Base-by-base conservation (phyloP, 140 eudicot genomes). In the Stevia rebaudiana region DNA sequence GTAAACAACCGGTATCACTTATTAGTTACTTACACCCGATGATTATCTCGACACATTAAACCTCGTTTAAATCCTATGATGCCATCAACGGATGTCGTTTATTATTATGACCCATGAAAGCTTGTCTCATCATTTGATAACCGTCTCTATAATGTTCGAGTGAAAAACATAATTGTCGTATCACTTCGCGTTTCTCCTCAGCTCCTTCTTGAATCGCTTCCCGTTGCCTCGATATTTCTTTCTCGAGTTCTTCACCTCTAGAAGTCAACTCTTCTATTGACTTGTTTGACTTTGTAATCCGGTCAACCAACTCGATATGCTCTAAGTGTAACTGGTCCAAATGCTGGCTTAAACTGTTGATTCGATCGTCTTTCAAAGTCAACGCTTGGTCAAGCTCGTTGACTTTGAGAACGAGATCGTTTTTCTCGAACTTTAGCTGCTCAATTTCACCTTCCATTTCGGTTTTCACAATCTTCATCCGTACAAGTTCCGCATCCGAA, bases 131-230 rank as follows among this genome's bases (percentile, higher is more conserved):
- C 84, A 69, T 65, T 6, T 80, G 83, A 73, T 90, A 87, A 2
- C 83, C 88, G 18, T 59, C 80, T 51, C 95, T 70, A 19, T 90
- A 90, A 71, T 87, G 90, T 70, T 90, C 97, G 2, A 90, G 78
- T 5, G 97, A 87, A 82, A 82, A 78, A 74, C 95, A 90, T 55
- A 90, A 73, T 25, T 87, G 97, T 76, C 97, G 74, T 56, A 90
- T 90, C 11, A 74, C 97, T 68, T 87, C 95, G 15, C 97, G 72
- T 55, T 87, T 90, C 81, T 72, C 95, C 70, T 90, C 97, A 1
- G 86, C 97, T 39, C 84, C 88, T 82, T 87, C 90, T 60, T 48
- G 1, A 0, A 90, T 80, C 44, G 48, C 30, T 43, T 69, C 86
- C 8, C 37, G 28, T 30, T 87, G 88, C 65, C 72, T 80, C 56